Evolutionary conservation across 495 filamentous ascomycete genomes (phyloP).

Genomic region (Podospora pseudopauciseta): DNA sequence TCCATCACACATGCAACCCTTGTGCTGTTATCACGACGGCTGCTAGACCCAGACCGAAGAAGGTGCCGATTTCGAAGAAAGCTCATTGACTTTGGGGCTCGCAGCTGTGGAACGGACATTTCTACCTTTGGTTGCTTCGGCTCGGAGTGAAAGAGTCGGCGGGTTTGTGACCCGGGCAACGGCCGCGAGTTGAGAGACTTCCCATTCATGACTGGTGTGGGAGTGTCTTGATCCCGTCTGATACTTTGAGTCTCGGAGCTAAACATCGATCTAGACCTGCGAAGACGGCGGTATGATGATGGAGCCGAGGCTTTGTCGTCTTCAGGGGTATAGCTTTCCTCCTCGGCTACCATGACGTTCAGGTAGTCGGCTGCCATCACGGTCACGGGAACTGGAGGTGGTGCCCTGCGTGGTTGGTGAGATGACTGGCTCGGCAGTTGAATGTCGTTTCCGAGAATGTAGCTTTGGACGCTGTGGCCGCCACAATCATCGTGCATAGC

Average conservation of each 20-base stretch:
- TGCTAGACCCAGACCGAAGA: slow-evolving; percentile 19
- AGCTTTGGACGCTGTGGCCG: slow-evolving; percentile 12
- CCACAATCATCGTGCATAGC: slow-evolving; percentile 9
- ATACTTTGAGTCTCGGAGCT: slow-evolving; percentile 43
- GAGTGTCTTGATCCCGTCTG: slow-evolving; percentile 14
- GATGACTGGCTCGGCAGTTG: neutral
- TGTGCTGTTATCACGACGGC: slow-evolving; percentile 42
- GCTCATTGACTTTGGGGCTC: slow-evolving; percentile 57
- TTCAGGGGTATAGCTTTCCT: slow-evolving; percentile 54
- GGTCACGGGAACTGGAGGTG: slow-evolving; percentile 21
- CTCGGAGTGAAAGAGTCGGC: slow-evolving; percentile 19
- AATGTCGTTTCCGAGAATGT: slow-evolving; percentile 1
- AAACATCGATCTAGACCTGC: slow-evolving; percentile 72
- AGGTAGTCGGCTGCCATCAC: slow-evolving; percentile 32
- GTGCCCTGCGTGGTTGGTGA: slow-evolving; percentile 16
- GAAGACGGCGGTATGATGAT: slow-evolving; percentile 71
- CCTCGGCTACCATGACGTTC: slow-evolving; percentile 33
- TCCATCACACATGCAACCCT: slow-evolving; percentile 9
- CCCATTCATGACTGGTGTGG: slow-evolving; percentile 1
- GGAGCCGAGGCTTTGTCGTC: slow-evolving; percentile 61
- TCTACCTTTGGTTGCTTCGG: slow-evolving; percentile 18
- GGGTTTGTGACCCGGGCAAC: slow-evolving; percentile 13
- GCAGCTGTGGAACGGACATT: slow-evolving; percentile 20
- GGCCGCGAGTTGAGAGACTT: slow-evolving; percentile 15
- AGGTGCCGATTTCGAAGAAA: slow-evolving; percentile 50